Evolutionary conservation across 2,329 filamentous ascomycete genomes (phyloP).

Genomic region (Aphanoascus verrucosus): DNA sequence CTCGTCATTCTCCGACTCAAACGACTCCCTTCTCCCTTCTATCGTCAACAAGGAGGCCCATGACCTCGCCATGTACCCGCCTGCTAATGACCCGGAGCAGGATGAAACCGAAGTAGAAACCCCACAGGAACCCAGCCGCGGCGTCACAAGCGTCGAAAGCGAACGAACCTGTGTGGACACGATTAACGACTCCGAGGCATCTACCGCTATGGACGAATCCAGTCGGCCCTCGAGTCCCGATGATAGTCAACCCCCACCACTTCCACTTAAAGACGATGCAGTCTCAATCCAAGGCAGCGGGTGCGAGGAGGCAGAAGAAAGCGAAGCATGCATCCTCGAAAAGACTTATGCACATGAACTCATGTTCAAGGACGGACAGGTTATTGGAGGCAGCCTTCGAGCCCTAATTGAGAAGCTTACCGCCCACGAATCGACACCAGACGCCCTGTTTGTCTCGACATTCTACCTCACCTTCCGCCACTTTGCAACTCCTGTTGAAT

Average conservation of each 20-base stretch:
- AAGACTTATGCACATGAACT: slow-evolving; percentile 87
- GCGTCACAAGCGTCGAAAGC: slow-evolving; percentile 65
- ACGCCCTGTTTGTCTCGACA: slow-evolving; percentile 80
- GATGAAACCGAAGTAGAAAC: slow-evolving; percentile 14
- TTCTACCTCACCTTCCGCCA: slow-evolving; percentile 95
- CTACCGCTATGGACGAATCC: slow-evolving; percentile 53
- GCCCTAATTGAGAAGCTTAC: slow-evolving; percentile 92
- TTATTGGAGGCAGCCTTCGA: slow-evolving; percentile 82
- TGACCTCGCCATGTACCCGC: slow-evolving; percentile 5
- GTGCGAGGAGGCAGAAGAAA: slow-evolving; percentile 64
- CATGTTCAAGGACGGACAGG: slow-evolving; percentile 86
- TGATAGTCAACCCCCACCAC: slow-evolving; percentile 41
- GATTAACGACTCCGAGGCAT: slow-evolving; percentile 68
- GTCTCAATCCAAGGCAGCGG: slow-evolving; percentile 49
- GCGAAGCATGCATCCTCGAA: slow-evolving; percentile 74
- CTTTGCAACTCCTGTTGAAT: slow-evolving; percentile 69
- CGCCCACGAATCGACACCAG: slow-evolving; percentile 82
- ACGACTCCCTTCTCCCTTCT: slow-evolving; percentile 16
- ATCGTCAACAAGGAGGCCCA: slow-evolving; percentile 5
- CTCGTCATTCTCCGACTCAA: slow-evolving; percentile 13
- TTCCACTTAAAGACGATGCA: slow-evolving; percentile 59
- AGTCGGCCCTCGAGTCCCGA: slow-evolving; percentile 20
- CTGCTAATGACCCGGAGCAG: not conserved
- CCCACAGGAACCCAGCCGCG: slow-evolving; percentile 51
- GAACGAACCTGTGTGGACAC: slow-evolving; percentile 66